These are phyloP conservation scores for Ceratocystis diversiconidia DNA, from an alignment of 2,329 filamentous ascomycete species.

Conservation along the genomic window DNA sequence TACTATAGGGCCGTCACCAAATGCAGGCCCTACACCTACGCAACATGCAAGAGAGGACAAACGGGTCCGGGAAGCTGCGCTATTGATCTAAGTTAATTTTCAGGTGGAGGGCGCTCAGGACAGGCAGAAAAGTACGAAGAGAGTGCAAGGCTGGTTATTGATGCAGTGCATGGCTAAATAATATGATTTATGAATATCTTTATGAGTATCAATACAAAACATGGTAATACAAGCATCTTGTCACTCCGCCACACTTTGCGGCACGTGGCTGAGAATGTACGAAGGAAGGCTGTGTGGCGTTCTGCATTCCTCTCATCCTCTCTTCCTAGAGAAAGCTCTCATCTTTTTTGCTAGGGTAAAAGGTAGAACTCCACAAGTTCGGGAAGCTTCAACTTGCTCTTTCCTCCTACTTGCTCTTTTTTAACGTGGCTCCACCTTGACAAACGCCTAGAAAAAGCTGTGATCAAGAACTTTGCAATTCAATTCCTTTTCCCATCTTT, in stretches of 20 bases:
- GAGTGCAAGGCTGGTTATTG: too few relatives aligned
- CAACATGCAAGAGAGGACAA: neutral
- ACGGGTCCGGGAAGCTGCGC: neutral
- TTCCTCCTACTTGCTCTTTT: too few relatives aligned
- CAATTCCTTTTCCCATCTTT: neutral
- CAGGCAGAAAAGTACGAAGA: too few relatives aligned
- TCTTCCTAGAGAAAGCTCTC: neutral
- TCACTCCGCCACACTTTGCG: neutral
- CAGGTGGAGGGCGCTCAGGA: too few relatives aligned
- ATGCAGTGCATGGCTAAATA: neutral
- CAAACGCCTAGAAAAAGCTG: too few relatives aligned
- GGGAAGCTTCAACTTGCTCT: neutral
- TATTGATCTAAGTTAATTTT: neutral
- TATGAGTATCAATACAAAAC: neutral
- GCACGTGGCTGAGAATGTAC: neutral
- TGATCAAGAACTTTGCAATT: too few relatives aligned
- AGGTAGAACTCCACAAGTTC: neutral
- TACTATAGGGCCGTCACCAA: neutral
- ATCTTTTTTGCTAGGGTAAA: neutral
- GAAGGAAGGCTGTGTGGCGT: neutral
- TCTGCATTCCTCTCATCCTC: neutral
- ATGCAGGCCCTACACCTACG: neutral
- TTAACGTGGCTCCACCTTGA: too few relatives aligned
- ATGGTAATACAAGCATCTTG: neutral
- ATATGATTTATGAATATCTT: neutral